phyloP scores from a whole-genome alignment of 257 asterid species.

The Lycium barbarum region DNA sequence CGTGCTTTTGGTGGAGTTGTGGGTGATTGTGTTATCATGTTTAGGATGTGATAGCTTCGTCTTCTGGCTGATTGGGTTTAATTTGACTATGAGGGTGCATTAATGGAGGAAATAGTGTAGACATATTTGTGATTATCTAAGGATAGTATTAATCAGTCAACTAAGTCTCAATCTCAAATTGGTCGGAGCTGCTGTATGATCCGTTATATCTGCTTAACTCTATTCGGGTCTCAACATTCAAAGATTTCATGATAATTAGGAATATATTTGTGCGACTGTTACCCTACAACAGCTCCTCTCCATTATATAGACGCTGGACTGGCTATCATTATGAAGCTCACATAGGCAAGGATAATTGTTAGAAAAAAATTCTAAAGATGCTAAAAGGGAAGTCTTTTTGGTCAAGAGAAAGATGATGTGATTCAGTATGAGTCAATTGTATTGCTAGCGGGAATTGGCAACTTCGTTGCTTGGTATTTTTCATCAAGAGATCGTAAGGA shows the following conservation, averaged over 20 bases:
- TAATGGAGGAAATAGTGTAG: not conserved
- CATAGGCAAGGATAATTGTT: not conserved
- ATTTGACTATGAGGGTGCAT: conserved; percentile 2
- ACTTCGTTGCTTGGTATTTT: not conserved
- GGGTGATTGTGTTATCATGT: not conserved
- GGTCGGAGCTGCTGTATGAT: not conserved
- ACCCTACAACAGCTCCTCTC: not conserved
- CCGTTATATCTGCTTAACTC: not conserved
- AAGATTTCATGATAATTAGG: not conserved
- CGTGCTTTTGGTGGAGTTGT: not conserved
- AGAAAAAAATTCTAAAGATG: not conserved
- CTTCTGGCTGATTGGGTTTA: not conserved
- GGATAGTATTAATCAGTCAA: not conserved
- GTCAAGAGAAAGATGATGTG: not conserved
- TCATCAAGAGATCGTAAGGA: not conserved
- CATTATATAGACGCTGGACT: not conserved
- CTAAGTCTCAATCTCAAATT: conserved; percentile 9
- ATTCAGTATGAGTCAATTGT: not conserved
- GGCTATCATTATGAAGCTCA: conserved; percentile 15
- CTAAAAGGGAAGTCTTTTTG: not conserved
- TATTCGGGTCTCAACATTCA: not conserved
- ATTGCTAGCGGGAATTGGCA: not conserved
- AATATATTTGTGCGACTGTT: not conserved
- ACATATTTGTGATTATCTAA: not conserved
- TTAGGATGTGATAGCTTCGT: not conserved